Percentiles rank a stretch among this genome's conserved stretches.
Conservation (phyloP, 2,329 filamentous ascomycete genomes). For the Leptodontidium sp. region DNA sequence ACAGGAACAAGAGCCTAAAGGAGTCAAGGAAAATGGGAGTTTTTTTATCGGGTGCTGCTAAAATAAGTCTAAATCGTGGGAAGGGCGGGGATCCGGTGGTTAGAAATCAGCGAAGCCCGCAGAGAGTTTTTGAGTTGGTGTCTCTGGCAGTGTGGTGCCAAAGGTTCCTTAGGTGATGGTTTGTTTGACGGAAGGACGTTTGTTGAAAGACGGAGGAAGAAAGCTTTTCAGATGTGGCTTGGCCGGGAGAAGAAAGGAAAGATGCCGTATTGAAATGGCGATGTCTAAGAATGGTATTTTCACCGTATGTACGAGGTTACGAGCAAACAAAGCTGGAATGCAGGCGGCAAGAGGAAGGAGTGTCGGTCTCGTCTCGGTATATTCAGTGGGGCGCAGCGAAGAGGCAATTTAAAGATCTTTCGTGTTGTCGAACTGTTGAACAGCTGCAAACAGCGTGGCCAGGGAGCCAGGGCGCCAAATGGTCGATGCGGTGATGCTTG, state of each 20-base stretch:
- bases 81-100: not conserved
- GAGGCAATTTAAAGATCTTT: constrained; percentile 11
- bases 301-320: no score
- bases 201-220: not conserved
- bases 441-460: not conserved
- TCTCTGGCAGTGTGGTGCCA: not conserved
- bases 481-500: constrained; percentile 3
- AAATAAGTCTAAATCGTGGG: constrained; percentile 14
- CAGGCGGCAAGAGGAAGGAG: no score
- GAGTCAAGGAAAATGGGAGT: not conserved
- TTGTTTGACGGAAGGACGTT: not conserved
- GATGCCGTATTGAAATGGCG: not conserved
- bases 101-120: not conserved
- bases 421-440: constrained; percentile 14
- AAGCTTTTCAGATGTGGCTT: not conserved
- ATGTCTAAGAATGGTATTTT: not conserved
- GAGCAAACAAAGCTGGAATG: not conserved
- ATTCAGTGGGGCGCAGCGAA: constrained; percentile 3
- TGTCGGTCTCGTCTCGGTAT: not conserved
- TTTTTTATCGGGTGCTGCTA: not conserved
- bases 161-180: not conserved
- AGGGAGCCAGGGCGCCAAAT: constrained; percentile 6
- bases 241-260: constrained; percentile 1
- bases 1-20: constrained; percentile 1
- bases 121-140: not conserved